Conservation (phyloP, 306 rosid genomes). For the Acacia melanoxylon region DNA sequence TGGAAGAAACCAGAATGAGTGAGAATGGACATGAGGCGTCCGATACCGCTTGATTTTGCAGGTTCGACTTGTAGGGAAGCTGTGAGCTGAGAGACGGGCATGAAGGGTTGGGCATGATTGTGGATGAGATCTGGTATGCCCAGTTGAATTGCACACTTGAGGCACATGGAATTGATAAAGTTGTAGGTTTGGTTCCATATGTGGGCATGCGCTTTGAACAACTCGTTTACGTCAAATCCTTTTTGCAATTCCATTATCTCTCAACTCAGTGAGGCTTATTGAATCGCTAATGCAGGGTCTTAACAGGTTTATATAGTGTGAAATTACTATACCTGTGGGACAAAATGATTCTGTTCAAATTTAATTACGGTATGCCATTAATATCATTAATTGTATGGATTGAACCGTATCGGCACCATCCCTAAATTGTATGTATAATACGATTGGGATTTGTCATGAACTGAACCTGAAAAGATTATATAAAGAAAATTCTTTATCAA, state of each 20-base stretch:
- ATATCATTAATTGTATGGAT: background rate
- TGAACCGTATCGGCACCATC: background rate
- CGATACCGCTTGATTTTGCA: conserved; percentile 20
- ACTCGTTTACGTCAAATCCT: background rate
- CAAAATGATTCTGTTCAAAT: background rate
- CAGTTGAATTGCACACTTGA: conserved; percentile 5
- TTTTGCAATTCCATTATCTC: background rate
- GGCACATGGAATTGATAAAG: conserved; percentile 12
- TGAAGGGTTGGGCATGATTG: conserved; percentile 36
- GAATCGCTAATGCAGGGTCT: background rate
- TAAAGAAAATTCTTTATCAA: background rate
- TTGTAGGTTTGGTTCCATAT: background rate
- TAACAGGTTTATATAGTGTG: too few relatives aligned
- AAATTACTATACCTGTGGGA: background rate
- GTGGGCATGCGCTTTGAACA: conserved; percentile 9
- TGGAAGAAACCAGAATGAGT: conserved; percentile 35
- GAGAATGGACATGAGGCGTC: conserved; percentile 39
- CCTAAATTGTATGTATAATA: too few relatives aligned
- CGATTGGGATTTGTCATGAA: background rate
- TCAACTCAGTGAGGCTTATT: background rate
- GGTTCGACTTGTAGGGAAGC: conserved; percentile 22
- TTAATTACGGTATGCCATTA: background rate
- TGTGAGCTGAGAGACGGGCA: conserved; percentile 13
- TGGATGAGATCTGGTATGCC: conserved; percentile 19
- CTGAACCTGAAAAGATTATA: background rate